Percentiles rank a stretch among this genome's conserved stretches.
Conservation (phyloP, 2,329 filamentous ascomycete genomes). For the Colletotrichum sp. region DNA sequence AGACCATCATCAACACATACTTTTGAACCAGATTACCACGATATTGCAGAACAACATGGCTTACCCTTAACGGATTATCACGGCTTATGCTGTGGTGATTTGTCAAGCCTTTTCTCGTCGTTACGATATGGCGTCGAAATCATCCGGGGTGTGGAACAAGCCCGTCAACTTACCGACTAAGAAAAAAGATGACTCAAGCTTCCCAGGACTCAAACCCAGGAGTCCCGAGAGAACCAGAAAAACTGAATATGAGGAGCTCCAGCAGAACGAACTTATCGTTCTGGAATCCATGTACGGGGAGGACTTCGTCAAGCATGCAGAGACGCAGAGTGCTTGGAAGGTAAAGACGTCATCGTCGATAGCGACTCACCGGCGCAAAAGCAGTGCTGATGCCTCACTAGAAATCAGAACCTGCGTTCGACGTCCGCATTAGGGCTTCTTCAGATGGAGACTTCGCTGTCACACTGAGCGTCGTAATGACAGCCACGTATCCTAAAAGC, state of each 20-base stretch:
- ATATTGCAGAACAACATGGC: constrained; percentile 41
- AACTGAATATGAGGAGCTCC: constrained; percentile 80
- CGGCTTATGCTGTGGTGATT: constrained; percentile 58
- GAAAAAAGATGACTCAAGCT: constrained; percentile 51
- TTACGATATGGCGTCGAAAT: constrained; percentile 57
- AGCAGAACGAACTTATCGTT: constrained; percentile 86
- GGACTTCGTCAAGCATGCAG: constrained; percentile 79
- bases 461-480: constrained; percentile 79
- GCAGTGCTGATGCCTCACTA: constrained; percentile 34
- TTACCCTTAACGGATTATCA: constrained; percentile 51
- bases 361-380: constrained; percentile 1
- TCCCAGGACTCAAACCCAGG: constrained; percentile 54
- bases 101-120: constrained; percentile 26
- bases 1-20: not conserved
- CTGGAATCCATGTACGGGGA: constrained; percentile 89
- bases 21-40: not conserved
- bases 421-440: constrained; percentile 76
- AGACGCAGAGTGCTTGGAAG: constrained; percentile 82
- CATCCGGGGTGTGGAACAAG: constrained; percentile 53
- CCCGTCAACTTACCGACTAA: constrained; percentile 44
- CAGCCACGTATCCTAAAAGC: constrained; percentile 90
- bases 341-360: constrained; percentile 44
- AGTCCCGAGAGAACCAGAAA: constrained; percentile 47
- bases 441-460: constrained; percentile 75
- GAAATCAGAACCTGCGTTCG: constrained; percentile 85